Conservation (phyloP, 345 rosid genomes). For the Sapria himalayana region DNA sequence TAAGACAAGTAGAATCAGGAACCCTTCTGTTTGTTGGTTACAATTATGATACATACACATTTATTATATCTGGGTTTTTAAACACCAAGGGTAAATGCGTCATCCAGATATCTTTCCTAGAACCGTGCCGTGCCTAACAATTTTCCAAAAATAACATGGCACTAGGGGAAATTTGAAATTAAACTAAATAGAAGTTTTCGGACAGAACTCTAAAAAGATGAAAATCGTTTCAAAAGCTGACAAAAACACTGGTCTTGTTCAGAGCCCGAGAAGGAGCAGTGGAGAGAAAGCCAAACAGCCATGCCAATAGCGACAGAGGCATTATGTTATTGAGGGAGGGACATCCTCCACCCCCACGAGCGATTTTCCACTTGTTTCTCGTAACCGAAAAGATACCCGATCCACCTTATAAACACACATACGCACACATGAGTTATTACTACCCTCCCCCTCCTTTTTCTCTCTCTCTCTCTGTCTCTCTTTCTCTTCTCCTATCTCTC, state of each 20-base stretch:
- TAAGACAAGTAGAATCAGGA: too few relatives aligned
- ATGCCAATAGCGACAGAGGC: conserved; percentile 8
- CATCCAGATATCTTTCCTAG: neutral
- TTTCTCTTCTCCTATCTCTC: too few relatives aligned
- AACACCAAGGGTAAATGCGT: too few relatives aligned
- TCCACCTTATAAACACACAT: conserved; percentile 1
- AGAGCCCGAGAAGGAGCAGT: conserved; percentile 17
- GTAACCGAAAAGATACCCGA: neutral
- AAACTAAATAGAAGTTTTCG: too few relatives aligned
- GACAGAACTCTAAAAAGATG: too few relatives aligned
- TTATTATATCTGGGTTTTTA: too few relatives aligned
- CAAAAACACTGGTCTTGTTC: conserved; percentile 28
- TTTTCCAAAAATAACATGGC: neutral
- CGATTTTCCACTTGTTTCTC: conserved; percentile 20
- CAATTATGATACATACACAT: too few relatives aligned
- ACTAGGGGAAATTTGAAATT: neutral
- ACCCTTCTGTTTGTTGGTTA: too few relatives aligned
- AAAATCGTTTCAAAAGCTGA: conserved; percentile 13
- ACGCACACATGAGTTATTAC: too few relatives aligned
- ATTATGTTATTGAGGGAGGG: conserved; percentile 8
- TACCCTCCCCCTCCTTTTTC: neutral
- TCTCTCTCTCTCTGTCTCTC: conserved; percentile 4
- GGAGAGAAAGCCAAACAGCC: conserved; percentile 10
- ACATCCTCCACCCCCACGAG: conserved; percentile 40
- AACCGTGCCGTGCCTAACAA: neutral